These are phyloP conservation scores for Naematelia aurantialba DNA, from an alignment of 768 basidiomycete species.

Conservation along the genomic window DNA sequence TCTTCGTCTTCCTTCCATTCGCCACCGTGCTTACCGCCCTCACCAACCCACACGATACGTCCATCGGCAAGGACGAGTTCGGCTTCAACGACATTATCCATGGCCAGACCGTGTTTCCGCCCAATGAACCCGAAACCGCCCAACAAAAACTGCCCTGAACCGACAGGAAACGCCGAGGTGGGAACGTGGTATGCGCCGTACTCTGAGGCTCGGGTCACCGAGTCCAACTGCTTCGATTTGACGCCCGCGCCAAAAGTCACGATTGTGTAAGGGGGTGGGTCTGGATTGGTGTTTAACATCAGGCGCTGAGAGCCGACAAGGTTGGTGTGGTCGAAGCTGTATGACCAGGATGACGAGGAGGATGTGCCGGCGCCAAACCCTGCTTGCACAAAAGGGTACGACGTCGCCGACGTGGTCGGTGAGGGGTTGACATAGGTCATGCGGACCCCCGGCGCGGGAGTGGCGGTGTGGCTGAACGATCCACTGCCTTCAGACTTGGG, in stretches of 20 bases:
- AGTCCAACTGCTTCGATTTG: slow-evolving; percentile 78
- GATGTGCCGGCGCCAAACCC: slow-evolving; percentile 24
- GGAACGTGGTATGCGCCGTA: slow-evolving; percentile 49
- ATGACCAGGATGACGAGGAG: background rate
- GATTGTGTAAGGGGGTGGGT: slow-evolving; percentile 62
- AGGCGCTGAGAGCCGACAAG: slow-evolving; percentile 14
- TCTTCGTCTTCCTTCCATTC: slow-evolving; percentile 41
- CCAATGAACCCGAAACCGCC: slow-evolving; percentile 88
- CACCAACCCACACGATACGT: slow-evolving; percentile 70
- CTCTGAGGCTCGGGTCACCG: slow-evolving; percentile 60
- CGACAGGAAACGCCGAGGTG: slow-evolving; percentile 51
- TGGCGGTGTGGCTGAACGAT: background rate
- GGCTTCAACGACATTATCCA: slow-evolving; percentile 85
- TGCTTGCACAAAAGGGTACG: slow-evolving; percentile 25
- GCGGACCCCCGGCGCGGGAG: slow-evolving; percentile 9
- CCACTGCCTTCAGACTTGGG: background rate
- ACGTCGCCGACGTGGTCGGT: slow-evolving; percentile 18
- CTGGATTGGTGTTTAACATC: slow-evolving; percentile 37
- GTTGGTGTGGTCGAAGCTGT: slow-evolving; percentile 3
- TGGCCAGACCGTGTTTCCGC: slow-evolving; percentile 74
- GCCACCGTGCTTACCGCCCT: slow-evolving; percentile 66
- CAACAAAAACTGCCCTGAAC: slow-evolving; percentile 50
- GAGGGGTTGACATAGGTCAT: slow-evolving; percentile 47
- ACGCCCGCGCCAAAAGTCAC: slow-evolving; percentile 84
- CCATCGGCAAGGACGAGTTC: slow-evolving; percentile 91